These are phyloP conservation scores for Plasmodium berghei DNA, from an alignment of 169 alveolate genomes.

Conservation along the genomic window DNA sequence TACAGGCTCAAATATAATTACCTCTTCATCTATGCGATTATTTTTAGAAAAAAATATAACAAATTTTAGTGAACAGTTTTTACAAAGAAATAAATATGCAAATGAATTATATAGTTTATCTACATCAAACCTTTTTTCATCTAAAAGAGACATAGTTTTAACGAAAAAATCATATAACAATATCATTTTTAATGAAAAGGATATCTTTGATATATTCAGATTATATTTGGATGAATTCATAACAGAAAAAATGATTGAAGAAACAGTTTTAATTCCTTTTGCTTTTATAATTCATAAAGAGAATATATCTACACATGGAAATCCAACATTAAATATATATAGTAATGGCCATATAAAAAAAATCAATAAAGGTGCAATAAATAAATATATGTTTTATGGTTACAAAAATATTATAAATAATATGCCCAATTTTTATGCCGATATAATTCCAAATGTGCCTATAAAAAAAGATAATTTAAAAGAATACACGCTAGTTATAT, in stretches of 20 bases:
- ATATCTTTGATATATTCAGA: constrained; percentile 11
- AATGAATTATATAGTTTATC: constrained; percentile 31
- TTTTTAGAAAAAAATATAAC: constrained; percentile 21
- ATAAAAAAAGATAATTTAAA: constrained; percentile 8
- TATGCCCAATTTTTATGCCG: neutral
- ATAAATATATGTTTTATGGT: constrained; percentile 44
- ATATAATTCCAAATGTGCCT: constrained; percentile 5
- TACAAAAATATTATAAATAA: constrained; percentile 11
- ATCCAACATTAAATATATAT: neutral
- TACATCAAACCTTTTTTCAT: constrained; percentile 27
- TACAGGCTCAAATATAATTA: constrained; percentile 3
- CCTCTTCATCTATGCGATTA: neutral
- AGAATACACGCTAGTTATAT: constrained; percentile 43
- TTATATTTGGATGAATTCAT: constrained; percentile 38
- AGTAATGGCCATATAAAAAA: constrained; percentile 36
- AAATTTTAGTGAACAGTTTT: constrained; percentile 17
- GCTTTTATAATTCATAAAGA: constrained; percentile 16
- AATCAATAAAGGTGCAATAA: constrained; percentile 23
- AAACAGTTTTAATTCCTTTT: constrained; percentile 32
- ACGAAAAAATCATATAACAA: constrained; percentile 37
- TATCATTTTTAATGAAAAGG: constrained; percentile 53
- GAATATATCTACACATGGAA: neutral
- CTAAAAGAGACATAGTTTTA: constrained; percentile 48
- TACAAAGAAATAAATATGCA: constrained; percentile 39
- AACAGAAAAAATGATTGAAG: constrained; percentile 42